Evolutionary conservation across 2,329 filamentous ascomycete species (phyloP).

Genomic region (Trichoderma cornu-damae): DNA sequence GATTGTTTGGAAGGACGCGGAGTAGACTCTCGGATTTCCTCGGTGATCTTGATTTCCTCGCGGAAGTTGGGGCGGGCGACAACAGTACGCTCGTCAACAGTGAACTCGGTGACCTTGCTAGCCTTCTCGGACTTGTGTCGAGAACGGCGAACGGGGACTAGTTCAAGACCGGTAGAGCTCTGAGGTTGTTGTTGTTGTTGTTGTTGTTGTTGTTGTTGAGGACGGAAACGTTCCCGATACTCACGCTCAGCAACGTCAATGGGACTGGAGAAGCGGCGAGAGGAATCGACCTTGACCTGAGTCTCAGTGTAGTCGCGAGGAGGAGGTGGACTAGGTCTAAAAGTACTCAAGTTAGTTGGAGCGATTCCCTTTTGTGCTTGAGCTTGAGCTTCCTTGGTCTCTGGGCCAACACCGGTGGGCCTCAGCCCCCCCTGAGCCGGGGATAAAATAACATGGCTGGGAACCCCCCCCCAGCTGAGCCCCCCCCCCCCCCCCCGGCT

Average conservation of each 20-base stretch:
- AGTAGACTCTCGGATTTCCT: slow-evolving; percentile 60
- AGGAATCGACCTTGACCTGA: slow-evolving; percentile 59
- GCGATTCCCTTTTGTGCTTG: slow-evolving; percentile 26
- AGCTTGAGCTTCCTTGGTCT: slow-evolving; percentile 23
- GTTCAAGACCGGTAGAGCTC: slow-evolving; percentile 3
- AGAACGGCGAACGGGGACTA: slow-evolving; percentile 1
- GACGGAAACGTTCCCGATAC: slow-evolving; percentile 52
- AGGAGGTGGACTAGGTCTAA: slow-evolving; percentile 29
- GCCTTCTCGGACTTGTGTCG: slow-evolving; percentile 23
- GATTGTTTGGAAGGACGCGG: slow-evolving; percentile 40
- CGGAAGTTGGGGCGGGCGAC: slow-evolving; percentile 44
- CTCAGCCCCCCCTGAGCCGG: slow-evolving; percentile 23
- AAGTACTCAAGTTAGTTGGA: slow-evolving; percentile 22
- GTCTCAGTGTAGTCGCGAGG: slow-evolving; percentile 53
- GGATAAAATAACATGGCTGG: slow-evolving; percentile 18
- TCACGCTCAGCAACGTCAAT: slow-evolving; percentile 62
- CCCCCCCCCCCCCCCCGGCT: slow-evolving; percentile 7
- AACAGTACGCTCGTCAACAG: slow-evolving; percentile 34
- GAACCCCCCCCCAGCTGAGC: slow-evolving; percentile 20
- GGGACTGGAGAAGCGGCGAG: slow-evolving; percentile 38
- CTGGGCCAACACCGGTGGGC: slow-evolving; percentile 25
- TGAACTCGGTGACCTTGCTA: slow-evolving; percentile 33
- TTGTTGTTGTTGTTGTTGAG: slow-evolving; percentile 24
- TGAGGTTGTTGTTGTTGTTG: slow-evolving; percentile 23
- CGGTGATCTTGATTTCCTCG: slow-evolving; percentile 55